Conservation (phyloP, 495 filamentous ascomycete species). For the Pyrenopolyporus hunteri region DNA sequence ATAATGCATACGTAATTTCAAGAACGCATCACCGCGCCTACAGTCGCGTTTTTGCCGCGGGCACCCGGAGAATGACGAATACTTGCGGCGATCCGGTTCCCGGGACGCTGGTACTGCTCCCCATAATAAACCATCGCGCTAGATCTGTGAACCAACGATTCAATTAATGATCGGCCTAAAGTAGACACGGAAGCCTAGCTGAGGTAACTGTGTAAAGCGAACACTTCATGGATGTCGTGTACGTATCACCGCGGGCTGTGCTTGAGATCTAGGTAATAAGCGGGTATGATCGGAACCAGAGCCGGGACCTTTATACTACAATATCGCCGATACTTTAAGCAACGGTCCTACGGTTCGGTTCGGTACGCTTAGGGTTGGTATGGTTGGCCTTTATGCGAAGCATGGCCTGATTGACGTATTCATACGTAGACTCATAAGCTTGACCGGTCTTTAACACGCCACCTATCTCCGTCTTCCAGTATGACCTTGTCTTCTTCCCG, state of each 20-base stretch:
- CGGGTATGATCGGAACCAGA: not conserved
- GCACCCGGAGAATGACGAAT: slow-evolving; percentile 4
- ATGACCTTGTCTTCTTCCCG: slow-evolving; percentile 67
- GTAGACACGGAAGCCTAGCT: not conserved
- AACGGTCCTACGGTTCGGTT: no score
- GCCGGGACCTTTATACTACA: no score
- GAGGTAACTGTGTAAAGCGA: not conserved
- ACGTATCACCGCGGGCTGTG: slow-evolving; percentile 3
- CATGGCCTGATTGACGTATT: not conserved
- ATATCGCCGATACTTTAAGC: not conserved
- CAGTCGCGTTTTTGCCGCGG: not conserved
- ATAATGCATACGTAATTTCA: no score
- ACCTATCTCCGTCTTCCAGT: slow-evolving; percentile 56
- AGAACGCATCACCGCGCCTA: not conserved
- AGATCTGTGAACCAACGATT: slow-evolving; percentile 19
- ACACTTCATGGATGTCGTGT: not conserved
- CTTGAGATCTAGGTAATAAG: not conserved
- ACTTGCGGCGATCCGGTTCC: slow-evolving; percentile 12
- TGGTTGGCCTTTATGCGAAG: not conserved
- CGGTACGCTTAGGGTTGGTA: no score
- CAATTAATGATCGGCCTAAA: slow-evolving; percentile 5
- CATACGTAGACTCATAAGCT: slow-evolving; percentile 50
- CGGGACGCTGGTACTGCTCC: slow-evolving; percentile 25
- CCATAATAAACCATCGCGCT: slow-evolving; percentile 3
- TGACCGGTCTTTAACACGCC: slow-evolving; percentile 57